phyloP scores from a whole-genome alignment of 78 protist species.

The Tieghemostelium lacteum region DNA sequence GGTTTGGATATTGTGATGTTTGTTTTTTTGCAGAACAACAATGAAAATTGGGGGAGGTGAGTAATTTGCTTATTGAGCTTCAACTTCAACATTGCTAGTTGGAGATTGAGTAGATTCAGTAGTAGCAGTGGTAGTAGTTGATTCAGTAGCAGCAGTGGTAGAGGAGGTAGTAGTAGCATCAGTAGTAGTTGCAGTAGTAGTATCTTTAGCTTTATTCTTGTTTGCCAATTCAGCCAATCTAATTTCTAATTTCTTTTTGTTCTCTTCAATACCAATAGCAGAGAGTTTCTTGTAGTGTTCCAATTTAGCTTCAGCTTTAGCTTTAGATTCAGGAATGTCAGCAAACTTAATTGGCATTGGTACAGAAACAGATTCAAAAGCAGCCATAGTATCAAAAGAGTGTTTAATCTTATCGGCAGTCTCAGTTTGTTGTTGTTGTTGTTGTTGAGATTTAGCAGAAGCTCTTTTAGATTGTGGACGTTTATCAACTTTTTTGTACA shows the following conservation, averaged over 20 bases:
- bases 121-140: not conserved
- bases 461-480: not conserved
- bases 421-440: not conserved
- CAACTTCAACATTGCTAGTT: constrained; percentile 30
- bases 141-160: constrained; percentile 2
- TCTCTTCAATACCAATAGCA: not conserved
- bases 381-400: constrained; percentile 22
- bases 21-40: too few relatives aligned
- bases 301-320: constrained; percentile 20
- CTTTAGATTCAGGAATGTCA: constrained; percentile 23
- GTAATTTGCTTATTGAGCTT: constrained; percentile 53
- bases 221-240: constrained; percentile 6
- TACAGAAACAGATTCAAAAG: constrained; percentile 33
- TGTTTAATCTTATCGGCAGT: constrained; percentile 33
- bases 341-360: constrained; percentile 47
- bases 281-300: constrained; percentile 45
- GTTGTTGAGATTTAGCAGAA: constrained; percentile 1
- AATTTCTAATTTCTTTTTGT: constrained; percentile 10
- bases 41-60: too few relatives aligned
- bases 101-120: not conserved
- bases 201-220: not conserved
- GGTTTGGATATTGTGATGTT: too few relatives aligned
- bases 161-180: not conserved
- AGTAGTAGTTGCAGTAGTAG: not conserved
- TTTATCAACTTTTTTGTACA: constrained; percentile 13